These are phyloP conservation scores for Hypoxylon sp. DNA, from an alignment of 2,329 filamentous ascomycete species.

Conservation along the genomic window DNA sequence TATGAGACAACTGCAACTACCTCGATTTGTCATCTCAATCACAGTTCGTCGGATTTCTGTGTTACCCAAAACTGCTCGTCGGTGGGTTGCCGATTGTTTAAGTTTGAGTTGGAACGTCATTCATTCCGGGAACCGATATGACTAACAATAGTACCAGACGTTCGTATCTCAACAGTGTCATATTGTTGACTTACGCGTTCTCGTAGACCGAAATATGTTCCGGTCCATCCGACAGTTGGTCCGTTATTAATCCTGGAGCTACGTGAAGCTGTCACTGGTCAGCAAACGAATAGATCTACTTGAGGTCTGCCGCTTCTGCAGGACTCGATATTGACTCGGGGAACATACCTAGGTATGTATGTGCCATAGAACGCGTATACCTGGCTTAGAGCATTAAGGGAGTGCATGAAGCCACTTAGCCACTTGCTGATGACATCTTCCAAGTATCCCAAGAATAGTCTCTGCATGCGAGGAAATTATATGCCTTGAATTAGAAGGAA, in stretches of 20 bases:
- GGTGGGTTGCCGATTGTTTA: background rate
- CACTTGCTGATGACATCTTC: background rate
- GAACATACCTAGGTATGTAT: background rate
- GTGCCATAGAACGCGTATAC: background rate
- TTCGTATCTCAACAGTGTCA: background rate
- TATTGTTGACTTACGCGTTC: background rate
- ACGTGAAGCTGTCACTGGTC: background rate
- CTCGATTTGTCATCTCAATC: background rate
- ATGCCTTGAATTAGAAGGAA: background rate
- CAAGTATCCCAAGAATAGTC: background rate
- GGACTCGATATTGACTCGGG: background rate
- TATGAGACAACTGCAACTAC: background rate
- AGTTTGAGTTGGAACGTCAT: background rate
- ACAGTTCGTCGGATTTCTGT: background rate
- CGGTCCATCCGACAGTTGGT: background rate
- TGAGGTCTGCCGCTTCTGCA: background rate
- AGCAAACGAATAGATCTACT: background rate
- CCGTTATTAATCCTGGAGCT: background rate
- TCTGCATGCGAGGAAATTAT: background rate
- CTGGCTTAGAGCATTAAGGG: background rate
- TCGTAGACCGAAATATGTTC: background rate
- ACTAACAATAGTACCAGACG: background rate
- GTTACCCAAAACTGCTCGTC: background rate
- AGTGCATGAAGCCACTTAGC: background rate
- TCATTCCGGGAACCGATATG: background rate